phyloP scores from a whole-genome alignment of 2,329 filamentous ascomycete genomes.

The Stachybotrys elegans region DNA sequence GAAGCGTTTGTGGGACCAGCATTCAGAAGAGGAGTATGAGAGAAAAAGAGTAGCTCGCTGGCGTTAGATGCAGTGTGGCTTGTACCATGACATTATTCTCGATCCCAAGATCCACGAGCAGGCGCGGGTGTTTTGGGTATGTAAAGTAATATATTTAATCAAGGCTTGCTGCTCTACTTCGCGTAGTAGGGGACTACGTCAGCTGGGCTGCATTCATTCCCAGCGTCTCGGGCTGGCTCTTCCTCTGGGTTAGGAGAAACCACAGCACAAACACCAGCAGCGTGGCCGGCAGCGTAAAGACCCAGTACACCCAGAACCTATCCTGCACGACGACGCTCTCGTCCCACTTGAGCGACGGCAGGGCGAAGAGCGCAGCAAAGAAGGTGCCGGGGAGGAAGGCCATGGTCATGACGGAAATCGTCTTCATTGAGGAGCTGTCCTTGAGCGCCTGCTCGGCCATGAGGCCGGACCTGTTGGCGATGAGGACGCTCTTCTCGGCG shows the following conservation, averaged over 20 bases:
- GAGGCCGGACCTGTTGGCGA: too few relatives aligned
- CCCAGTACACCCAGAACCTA: slow-evolving; percentile 16
- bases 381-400: slow-evolving; percentile 35
- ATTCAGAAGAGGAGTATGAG: slow-evolving; percentile 23
- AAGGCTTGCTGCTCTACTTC: too few relatives aligned
- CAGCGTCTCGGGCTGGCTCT: background rate
- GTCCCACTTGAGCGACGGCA: slow-evolving; percentile 14
- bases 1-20: slow-evolving; percentile 21
- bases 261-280: slow-evolving; percentile 8
- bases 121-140: too few relatives aligned
- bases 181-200: too few relatives aligned
- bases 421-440: slow-evolving; percentile 26
- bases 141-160: too few relatives aligned
- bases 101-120: too few relatives aligned
- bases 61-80: slow-evolving; percentile 2
- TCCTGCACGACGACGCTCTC: background rate
- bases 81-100: too few relatives aligned
- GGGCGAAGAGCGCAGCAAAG: slow-evolving; percentile 24
- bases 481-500: too few relatives aligned
- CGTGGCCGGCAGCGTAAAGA: slow-evolving; percentile 12
- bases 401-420: slow-evolving; percentile 32
- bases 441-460: slow-evolving; percentile 5
- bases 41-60: slow-evolving; percentile 14
- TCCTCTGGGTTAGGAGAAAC: background rate
- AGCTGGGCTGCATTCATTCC: too few relatives aligned